Evolutionary conservation across 768 basidiomycete species (phyloP), one percentile per base, ranked within the genome.

Genomic region (Mycena kentingensis): DNA sequence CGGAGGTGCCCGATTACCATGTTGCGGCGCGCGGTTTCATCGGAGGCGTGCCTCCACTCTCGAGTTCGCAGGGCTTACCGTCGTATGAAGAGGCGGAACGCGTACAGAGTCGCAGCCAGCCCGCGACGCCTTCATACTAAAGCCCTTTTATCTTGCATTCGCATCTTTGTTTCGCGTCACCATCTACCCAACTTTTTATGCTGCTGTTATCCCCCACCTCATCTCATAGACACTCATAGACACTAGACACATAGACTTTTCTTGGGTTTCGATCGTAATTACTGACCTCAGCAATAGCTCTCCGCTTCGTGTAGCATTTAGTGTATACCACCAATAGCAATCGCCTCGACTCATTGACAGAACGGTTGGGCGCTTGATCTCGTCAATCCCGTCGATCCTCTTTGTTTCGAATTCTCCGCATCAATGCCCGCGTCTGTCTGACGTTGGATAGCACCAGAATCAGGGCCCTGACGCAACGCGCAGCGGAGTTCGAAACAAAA

Each of bases 11-110:
- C 1, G 84, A 90, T 59, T 98, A 98, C 68, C 79, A 79, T 18
- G 78, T 90, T 39, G 92, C 95, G 3, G 83, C 87, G 55, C 76
- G 88, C 13, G 94, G 93, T 5, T 96, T 95, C 70, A 77, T 95
- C 24, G 94, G 94, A 6, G 93, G 94, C 5, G 86, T 95, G n/a
- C 85, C 88, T 10, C 93, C 96, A 15, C 68, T 93, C 63, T 78
- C 78, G 62, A 87, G 88, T 61, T 77, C 87, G 74, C 76, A 73
- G 24, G 92, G 89, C 5, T 65, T 96, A 60, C 95, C 95, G 41
- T 89, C 85, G 32, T 98, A 98, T 60, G 92, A 91, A 60, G 93
- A 93, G 64, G 81, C 81, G 18, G 54, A 55, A 37, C 53, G 52
- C 37, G 7, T 32, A 35, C 43, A 42, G 29, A 42, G 25, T n/a